Evolutionary conservation across 1,284 basidiomycete genomes (phyloP), one percentile per base, ranked within the genome.

Genomic region (Cutaneotrichosporon cutaneum): DNA sequence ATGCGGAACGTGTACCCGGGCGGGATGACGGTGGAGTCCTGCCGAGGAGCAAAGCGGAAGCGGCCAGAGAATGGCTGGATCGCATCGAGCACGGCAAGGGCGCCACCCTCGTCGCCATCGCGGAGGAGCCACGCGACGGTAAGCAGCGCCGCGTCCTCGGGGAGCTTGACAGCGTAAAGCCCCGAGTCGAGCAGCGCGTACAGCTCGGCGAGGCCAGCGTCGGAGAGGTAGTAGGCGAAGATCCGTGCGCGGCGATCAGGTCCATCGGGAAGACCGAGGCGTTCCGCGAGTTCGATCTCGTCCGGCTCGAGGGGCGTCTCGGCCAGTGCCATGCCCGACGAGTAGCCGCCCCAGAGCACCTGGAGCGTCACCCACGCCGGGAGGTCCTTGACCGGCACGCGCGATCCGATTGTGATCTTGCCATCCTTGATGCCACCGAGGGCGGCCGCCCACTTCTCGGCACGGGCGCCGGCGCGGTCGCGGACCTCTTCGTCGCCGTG

Each of bases 181-280:
- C 60, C 60, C 14, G 52, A 48, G 44, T 58, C 52, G 13, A 62
- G 56, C 13, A 51, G 24, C 10, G 18, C 32, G 21, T 44, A 21
- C 11, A 62, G 45, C 47, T 44, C 35, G 14, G 35, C 36, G 14
- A 55, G 39, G 0, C 61, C 56, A 7, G 2, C 36, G 35, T 62
- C 61, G 8, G 56, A 51, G 36, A 62, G 45, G 47, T 58, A 58
- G 36, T 58, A 54, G 5, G 53, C 36, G n/a, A 62, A 62, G 51
- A 53, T 33, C 32, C 51, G 51, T 53, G 51, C 33, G 32, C 51
- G 51, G 14, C 51, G 51, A 33, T 53, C 51, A 6, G 32, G 51
- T 21, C 51, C 51, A 4, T 53, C 51, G 6, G 51, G 51, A 14
- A 62, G 45, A 10, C 57, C 57, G 10, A 58, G 50, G 26, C 30